phyloP scores from a whole-genome alignment of 192 early-diverging fungal genomes.

The Piromyces finnis region DNA sequence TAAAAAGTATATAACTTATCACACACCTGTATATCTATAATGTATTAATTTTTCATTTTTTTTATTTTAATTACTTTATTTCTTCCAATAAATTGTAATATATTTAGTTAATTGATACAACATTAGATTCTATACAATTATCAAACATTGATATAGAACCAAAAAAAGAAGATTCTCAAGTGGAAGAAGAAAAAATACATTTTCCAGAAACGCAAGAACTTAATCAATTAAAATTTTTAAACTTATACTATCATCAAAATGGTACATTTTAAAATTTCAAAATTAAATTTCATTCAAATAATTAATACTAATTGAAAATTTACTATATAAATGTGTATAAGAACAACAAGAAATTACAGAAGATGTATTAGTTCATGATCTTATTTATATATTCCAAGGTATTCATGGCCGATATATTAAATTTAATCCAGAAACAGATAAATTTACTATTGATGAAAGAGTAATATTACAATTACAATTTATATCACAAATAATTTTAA shows the following conservation, averaged over 20 bases:
- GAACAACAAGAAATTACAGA: slow-evolving; percentile 22
- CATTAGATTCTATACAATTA: background rate
- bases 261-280: background rate
- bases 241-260: background rate
- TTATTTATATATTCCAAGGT: slow-evolving; percentile 85
- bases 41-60: background rate
- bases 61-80: background rate
- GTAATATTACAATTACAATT: no score
- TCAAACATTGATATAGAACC: background rate
- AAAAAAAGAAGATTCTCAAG: slow-evolving; percentile 1
- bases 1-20: background rate
- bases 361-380: slow-evolving; percentile 51
- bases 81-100: background rate
- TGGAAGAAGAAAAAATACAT: slow-evolving; percentile 1
- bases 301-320: no score
- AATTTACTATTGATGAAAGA: slow-evolving; percentile 31
- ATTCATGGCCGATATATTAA: slow-evolving; percentile 73
- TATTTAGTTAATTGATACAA: background rate
- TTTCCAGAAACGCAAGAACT: slow-evolving; percentile 2
- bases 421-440: slow-evolving; percentile 24
- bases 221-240: slow-evolving; percentile 2
- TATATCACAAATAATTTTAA: no score
- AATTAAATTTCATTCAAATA: no score
- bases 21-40: no score
- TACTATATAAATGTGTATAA: no score